Evolutionary conservation across 768 basidiomycete species (phyloP), one percentile per base, ranked within the genome.

Genomic region (Russula virescens): DNA sequence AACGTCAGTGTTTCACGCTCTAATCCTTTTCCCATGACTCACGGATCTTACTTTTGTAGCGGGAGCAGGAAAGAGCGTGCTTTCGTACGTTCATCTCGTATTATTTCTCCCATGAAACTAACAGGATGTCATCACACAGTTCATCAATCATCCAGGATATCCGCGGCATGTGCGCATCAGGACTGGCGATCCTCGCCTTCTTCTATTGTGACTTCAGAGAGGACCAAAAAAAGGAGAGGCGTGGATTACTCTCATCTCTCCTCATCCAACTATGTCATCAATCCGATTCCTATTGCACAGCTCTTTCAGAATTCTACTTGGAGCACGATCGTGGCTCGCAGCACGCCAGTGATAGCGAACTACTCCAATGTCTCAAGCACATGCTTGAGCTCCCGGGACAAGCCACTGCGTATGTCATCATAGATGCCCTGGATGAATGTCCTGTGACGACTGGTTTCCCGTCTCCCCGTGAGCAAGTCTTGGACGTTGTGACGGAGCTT

Each of bases 181-280:
- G 61, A 23, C 16, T 23, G 1, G 61, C 54, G 3, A 49, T 10
- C 8, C 46, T 61, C 8, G 61, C 48, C 1, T 61, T 48, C 40
- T 56, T 61, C 16, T 61, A 40, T 38, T 61, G 45, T 13, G 61
- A 55, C 19, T 61, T 56, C 38, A 48, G 54, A 26, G 54, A 55
- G 6, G 38, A 46, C 3, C 3, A 49, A 52, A 61, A 61, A 21
- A 52, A 49, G 23, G 5, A 42, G 3, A 9, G 23, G 1, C 53
- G 13, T 5, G 61, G 25, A 2, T 23, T 61, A 2, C 54, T 61
- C 14, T 55, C 54, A 6, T 61, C 60, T 5, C 26, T 55, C 3
- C 25, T 61, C 1, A 11, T 19, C 21, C 61, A 61, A 13, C 47
- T 56, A 21, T 42, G 54, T 42, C 28, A 16, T 4, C 26, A 31